Evolutionary conservation across 78 protist genomes (phyloP).

Genomic region (Protostelium mycophagum): DNA sequence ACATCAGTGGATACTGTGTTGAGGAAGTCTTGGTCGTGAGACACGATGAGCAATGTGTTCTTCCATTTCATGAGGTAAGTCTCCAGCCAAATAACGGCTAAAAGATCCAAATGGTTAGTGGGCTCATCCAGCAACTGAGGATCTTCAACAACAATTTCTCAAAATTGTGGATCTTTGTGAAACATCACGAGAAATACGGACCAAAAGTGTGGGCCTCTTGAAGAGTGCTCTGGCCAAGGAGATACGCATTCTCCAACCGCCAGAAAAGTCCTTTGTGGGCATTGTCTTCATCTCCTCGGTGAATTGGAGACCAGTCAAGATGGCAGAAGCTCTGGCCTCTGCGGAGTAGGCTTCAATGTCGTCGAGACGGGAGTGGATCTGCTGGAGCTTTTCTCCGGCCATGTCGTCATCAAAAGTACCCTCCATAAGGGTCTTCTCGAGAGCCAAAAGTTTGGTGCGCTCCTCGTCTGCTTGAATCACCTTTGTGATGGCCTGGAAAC

Average conservation of each 20-base stretch:
- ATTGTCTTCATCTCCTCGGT: conserved; percentile 32
- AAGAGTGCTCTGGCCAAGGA: conserved; percentile 91
- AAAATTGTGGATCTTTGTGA: background rate
- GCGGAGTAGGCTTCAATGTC: background rate
- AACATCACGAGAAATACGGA: too few relatives aligned
- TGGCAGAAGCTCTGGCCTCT: conserved; percentile 41
- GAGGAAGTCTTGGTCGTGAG: conserved; percentile 87
- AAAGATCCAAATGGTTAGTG: conserved; percentile 87
- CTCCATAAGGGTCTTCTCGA: background rate
- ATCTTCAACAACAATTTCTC: background rate
- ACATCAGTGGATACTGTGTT: conserved; percentile 69
- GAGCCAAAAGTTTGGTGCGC: background rate
- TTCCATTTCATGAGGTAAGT: conserved; percentile 63
- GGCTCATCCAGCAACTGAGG: conserved; percentile 88
- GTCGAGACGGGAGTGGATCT: background rate
- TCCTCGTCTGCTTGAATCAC: background rate
- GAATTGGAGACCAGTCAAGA: conserved; percentile 85
- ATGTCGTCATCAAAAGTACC: background rate
- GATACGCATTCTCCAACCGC: conserved; percentile 97
- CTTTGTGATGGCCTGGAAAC: background rate
- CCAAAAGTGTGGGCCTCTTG: conserved; percentile 78
- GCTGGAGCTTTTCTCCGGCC: background rate
- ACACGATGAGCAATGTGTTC: conserved; percentile 79
- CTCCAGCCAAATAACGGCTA: conserved; percentile 91
- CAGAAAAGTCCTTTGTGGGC: conserved; percentile 67